Base-by-base conservation (phyloP, 164 flowering plant species). In the Berberis vulgaris region DNA sequence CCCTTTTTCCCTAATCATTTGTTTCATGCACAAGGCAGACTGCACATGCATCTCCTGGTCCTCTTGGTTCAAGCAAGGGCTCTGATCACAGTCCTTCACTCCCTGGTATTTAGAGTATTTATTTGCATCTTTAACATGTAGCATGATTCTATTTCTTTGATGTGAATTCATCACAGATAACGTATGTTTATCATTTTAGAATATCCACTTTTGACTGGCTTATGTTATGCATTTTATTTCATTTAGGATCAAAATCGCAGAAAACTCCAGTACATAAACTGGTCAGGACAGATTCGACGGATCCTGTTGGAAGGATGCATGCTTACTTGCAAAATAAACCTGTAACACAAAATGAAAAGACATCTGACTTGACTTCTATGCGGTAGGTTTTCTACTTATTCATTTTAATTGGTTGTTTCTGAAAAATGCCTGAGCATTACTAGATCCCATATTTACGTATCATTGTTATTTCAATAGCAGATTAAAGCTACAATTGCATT, bases 301-400 rank as follows among this genome's bases (percentile, higher is more conserved):
- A 85, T 78, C 99, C 97, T 72, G 83, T 84, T 68, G 99, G 99
- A 76, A 86, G 97, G 75, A 69, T 95, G 85, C 91, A 91, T 82
- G 92, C 96, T 6, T 95, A 85, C 72, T 57, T 89, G 79, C 90
- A 79, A 71, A 72, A 61, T 46, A 83, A 77, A 72, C 78, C 85
- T 54, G 63, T 63, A 46, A 65, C 68, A 56, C 69, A 74, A 54
- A 74, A 57, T 26, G 86, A 78, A 70, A 71, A 55, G 54, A 73
- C 68, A 70, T 38, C 79, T 69, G 77, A 72, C 66, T 75, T 95
- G 74, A 71, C 74, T 69, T 78, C 83, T 63, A 82, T 89, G 45
- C 84, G 99, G 98, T 93, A 78, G 45, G 68, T 43, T 26, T 61
- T 55, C 26, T 1, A 13, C 63, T 13, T 41, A 9, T 26, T 26